Conservation (phyloP, 192 early-diverging fungal species). For the Gryganskiella cystojenkinii region DNA sequence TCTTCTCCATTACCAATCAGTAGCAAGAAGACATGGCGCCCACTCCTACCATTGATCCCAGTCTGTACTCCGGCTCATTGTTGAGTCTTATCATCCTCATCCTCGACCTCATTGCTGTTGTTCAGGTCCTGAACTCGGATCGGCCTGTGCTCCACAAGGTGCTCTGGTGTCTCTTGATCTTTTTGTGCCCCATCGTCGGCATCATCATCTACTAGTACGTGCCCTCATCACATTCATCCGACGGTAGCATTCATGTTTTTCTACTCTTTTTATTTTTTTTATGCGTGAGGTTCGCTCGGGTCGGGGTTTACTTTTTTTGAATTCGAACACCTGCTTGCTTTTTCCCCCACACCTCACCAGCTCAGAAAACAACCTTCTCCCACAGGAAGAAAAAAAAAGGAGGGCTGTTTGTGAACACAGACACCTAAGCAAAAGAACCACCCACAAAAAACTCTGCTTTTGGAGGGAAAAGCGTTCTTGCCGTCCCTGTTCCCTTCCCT, state of each 20-base stretch:
- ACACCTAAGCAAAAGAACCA: no score
- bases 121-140: conserved; percentile 65
- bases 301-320: no score
- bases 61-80: conserved; percentile 31
- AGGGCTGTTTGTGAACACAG: no score
- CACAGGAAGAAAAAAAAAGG: no score
- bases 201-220: conserved; percentile 71
- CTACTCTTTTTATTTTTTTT: no score
- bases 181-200: conserved; percentile 69
- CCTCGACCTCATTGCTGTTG: conserved; percentile 67
- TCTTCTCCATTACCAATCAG: neutral
- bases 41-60: conserved; percentile 6
- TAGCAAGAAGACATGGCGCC: no score
- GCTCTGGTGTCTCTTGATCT: conserved; percentile 66
- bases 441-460: neutral
- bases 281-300: no score
- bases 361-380: no score
- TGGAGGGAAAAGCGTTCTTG: neutral
- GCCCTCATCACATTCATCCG: neutral
- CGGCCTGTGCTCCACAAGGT: conserved; percentile 59
- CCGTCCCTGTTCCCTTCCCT: no score
- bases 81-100: conserved; percentile 53
- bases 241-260: neutral
- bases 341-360: no score
- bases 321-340: no score